Evolutionary conservation across 164 flowering plant genomes (phyloP).

Genomic region (Paratinospora sagittata): DNA sequence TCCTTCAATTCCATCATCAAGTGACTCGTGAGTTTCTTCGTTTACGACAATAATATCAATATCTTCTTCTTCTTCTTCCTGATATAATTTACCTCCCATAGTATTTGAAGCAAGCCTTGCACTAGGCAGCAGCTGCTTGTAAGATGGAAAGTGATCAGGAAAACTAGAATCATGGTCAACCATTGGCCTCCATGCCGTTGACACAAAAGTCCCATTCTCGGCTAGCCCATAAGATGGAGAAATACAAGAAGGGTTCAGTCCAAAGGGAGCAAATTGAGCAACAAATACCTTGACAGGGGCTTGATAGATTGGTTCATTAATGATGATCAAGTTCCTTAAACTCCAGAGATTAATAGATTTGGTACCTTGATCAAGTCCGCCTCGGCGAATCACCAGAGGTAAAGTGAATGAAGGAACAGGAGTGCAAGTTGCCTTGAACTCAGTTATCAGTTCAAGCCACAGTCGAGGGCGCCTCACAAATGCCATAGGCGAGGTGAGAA

Average conservation of each 20-base stretch:
- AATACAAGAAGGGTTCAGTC: conserved; percentile 36
- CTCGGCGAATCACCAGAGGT: conserved; percentile 54
- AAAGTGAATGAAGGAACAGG: conserved; percentile 72
- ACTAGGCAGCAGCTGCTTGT: conserved; percentile 49
- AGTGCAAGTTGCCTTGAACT: conserved; percentile 50
- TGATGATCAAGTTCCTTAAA: conserved; percentile 49
- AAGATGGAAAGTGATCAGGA: conserved; percentile 24
- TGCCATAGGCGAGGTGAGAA: conserved; percentile 43
- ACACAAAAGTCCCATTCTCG: conserved; percentile 76
- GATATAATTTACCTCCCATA: conserved; percentile 18
- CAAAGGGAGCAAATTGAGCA: conserved; percentile 28
- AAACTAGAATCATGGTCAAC: neutral
- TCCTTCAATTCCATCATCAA: conserved; percentile 61
- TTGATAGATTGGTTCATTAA: conserved; percentile 64
- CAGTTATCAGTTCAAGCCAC: conserved; percentile 58
- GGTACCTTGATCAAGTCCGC: conserved; percentile 30
- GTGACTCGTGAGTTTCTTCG: conserved; percentile 45
- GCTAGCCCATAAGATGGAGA: conserved; percentile 75
- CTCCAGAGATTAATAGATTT: conserved; percentile 28
- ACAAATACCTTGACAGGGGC: conserved; percentile 39
- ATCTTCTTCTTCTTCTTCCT: conserved; percentile 31
- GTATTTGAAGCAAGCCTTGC: conserved; percentile 32
- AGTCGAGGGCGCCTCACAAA: conserved; percentile 47
- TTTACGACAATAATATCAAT: conserved; percentile 45
- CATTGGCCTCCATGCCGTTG: conserved; percentile 54